Base-by-base conservation (phyloP, 1,139 yeast species). In the Keqinozyma sinolaborantium region DNA sequence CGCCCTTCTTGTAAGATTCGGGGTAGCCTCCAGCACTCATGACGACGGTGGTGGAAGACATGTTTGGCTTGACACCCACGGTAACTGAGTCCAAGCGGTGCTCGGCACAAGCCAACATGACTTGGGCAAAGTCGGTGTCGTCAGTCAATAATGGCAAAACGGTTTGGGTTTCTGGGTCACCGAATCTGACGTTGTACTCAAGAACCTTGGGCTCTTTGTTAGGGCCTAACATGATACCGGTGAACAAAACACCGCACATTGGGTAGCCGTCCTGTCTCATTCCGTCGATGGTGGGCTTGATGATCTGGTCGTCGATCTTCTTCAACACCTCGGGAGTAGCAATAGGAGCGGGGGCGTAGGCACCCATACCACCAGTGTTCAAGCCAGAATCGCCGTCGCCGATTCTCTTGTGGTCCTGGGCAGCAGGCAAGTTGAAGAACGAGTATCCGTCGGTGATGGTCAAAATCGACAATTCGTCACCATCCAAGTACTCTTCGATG, bases 341-440 rank as follows among this genome's bases (percentile, higher is more conserved):
- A 39, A 90, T 74, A 33, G 98, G 98, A 6, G 97, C 95, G 29
- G 98, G 99, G 4, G 97, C 95, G 53, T 94, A 94, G 12, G 98
- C 95, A 42, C 99, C 99, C 99, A 94, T 94, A 42, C 99, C 99
- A 45, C 99, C 99, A 31, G 98, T 94, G 66, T 94, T 94, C 44
- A 90, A 73, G 23, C 99, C 99, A 30, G 79, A 68, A 57, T 94
- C 99, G 39, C 90, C 92, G 50, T 94, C 88, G 35, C 95, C 95
- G 48, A 84, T 75, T 60, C 98, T 82, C 68, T 94, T 94, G 64
- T 94, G 98, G 56, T 94, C 99, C 64, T 94, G 98, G 20, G 98
- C 97, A 25, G 97, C 87, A 24, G 99, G 99, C 38, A 94, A 74
- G 56, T 87, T 92, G 58, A 80, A 77, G 53, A 82, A 82, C 9